phyloP scores from a whole-genome alignment of 2,329 filamentous ascomycete genomes.

The Aureobasidium zeae region DNA sequence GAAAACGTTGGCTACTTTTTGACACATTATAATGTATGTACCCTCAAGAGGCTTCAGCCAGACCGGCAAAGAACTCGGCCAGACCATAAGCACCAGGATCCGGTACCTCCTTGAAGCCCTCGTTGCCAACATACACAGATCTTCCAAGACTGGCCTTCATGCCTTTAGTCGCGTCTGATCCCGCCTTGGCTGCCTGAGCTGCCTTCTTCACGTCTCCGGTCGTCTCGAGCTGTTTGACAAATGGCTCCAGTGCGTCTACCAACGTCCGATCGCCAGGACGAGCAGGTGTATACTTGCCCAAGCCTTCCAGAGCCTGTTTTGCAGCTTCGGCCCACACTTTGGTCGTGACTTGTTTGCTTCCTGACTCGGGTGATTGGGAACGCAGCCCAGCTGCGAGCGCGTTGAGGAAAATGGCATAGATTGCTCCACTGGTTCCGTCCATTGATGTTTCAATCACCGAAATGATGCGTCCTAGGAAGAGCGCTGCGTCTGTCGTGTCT shows the following conservation, averaged over 20 bases:
- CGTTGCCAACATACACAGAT: constrained; percentile 71
- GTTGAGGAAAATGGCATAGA: constrained; percentile 85
- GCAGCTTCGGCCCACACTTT: constrained; percentile 59
- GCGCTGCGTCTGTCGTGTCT: constrained; percentile 46
- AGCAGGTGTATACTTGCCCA: constrained; percentile 81
- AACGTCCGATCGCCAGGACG: constrained; percentile 82
- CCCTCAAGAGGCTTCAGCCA: constrained; percentile 51
- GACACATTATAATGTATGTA: no score
- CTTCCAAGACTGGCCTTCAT: constrained; percentile 86
- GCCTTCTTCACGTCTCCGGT: constrained; percentile 62
- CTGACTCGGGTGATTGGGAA: constrained; percentile 39
- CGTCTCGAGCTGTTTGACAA: constrained; percentile 60
- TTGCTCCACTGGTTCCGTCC: constrained; percentile 67
- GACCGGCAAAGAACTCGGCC: constrained; percentile 69
- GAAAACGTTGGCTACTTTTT: no score
- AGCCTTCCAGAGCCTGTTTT: constrained; percentile 56
- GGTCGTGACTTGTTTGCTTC: constrained; percentile 28
- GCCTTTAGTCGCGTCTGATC: constrained; percentile 74
- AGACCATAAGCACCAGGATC: constrained; percentile 73
- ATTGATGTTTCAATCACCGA: constrained; percentile 58
- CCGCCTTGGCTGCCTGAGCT: constrained; percentile 63
- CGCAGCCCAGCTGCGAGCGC: constrained; percentile 62
- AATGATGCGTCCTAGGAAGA: constrained; percentile 52
- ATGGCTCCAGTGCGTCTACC: constrained; percentile 82
- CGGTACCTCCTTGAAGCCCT: constrained; percentile 61